These are phyloP conservation scores for Luvunga scandens DNA, from an alignment of 345 rosid species.

Conservation along the genomic window DNA sequence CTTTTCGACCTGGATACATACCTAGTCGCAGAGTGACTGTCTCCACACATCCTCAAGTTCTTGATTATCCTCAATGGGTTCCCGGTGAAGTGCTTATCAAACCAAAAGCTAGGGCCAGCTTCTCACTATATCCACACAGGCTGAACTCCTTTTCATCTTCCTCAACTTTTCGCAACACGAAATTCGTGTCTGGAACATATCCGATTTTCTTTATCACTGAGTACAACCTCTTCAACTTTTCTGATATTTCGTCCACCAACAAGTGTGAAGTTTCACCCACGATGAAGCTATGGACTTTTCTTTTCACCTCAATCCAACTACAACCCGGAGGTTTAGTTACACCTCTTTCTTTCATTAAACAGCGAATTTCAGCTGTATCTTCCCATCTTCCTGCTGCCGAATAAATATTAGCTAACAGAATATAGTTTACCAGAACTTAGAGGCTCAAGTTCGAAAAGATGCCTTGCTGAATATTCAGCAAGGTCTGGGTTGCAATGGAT, in stretches of 20 bases:
- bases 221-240: conserved; percentile 16
- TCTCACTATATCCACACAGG: conserved; percentile 39
- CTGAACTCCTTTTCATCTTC: conserved; percentile 27
- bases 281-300: conserved; percentile 25
- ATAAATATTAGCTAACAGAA: conserved; percentile 32
- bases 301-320: conserved; percentile 35
- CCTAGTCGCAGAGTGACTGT: conserved; percentile 35
- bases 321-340: conserved; percentile 29
- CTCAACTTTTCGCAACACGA: conserved; percentile 22
- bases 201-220: conserved; percentile 30
- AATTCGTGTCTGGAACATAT: conserved; percentile 15
- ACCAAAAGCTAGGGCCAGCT: conserved; percentile 35
- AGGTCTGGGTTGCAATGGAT: conserved; percentile 28
- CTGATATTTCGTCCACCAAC: neutral
- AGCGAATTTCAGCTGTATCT: conserved; percentile 16
- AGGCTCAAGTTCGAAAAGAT: conserved; percentile 32
- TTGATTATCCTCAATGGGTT: conserved; percentile 25
- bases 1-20: conserved; percentile 25
- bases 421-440: conserved; percentile 31
- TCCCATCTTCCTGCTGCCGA: conserved; percentile 37
- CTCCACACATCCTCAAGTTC: conserved; percentile 32
- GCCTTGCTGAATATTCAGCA: conserved; percentile 32
- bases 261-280: conserved; percentile 23
- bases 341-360: conserved; percentile 22
- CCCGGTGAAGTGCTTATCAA: conserved; percentile 25